A percentile compares a stretch with the other conserved stretches of the same genome.
phyloP scores from a whole-genome alignment of 768 basidiomycete genomes.

The Mycena capillaripes region DNA sequence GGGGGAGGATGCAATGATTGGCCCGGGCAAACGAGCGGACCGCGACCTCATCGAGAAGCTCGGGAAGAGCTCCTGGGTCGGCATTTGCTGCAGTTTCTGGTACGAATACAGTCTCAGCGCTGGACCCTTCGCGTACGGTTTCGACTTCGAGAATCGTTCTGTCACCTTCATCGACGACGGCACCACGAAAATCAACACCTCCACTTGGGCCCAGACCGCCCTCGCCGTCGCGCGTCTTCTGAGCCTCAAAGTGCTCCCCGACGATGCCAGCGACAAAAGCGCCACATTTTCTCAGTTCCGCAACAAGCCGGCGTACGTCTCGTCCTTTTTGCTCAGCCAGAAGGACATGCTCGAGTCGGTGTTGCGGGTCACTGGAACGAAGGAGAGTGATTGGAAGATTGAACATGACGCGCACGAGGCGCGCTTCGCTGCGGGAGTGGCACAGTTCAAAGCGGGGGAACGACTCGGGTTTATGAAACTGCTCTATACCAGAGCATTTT shows the following conservation, averaged over 20 bases:
- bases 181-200: not conserved
- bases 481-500: slow-evolving; percentile 1
- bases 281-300: slow-evolving; percentile 12
- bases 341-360: slow-evolving; percentile 3
- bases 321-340: slow-evolving; percentile 1
- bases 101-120: not conserved
- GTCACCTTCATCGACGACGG: not conserved
- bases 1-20: not conserved
- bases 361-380: not conserved
- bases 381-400: slow-evolving; percentile 8
- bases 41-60: not conserved
- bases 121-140: not conserved
- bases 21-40: not conserved
- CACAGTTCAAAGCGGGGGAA: not conserved
- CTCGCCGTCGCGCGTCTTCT: not conserved
- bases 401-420: slow-evolving; percentile 5
- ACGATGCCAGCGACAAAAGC: slow-evolving; percentile 7
- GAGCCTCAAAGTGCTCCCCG: slow-evolving; percentile 6
- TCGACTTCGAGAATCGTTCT: not conserved
- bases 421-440: slow-evolving; percentile 3
- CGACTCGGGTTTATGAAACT: not conserved
- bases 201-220: not conserved
- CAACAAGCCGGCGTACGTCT: slow-evolving; percentile 1
- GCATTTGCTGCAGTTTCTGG: not conserved
- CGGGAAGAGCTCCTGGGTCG: not conserved